phyloP scores from a whole-genome alignment of 495 filamentous ascomycete genomes.

The Lasiosphaeria miniovina region DNA sequence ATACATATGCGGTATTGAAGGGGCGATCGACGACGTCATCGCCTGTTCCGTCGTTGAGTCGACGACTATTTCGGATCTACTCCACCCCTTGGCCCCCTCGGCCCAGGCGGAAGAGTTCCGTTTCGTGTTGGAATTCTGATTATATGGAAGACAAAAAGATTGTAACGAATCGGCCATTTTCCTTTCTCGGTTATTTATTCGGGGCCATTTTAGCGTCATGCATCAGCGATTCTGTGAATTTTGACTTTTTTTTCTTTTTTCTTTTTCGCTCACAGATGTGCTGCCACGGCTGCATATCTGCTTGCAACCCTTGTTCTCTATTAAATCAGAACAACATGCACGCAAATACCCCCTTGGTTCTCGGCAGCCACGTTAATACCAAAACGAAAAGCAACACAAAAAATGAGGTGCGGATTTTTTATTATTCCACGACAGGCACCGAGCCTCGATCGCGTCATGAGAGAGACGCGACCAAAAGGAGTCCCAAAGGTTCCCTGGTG shows the following conservation, averaged over 20 bases:
- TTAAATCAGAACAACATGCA: slow-evolving; percentile 14
- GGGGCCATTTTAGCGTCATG: slow-evolving; percentile 38
- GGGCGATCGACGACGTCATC: slow-evolving; percentile 13
- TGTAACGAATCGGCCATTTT: slow-evolving; percentile 37
- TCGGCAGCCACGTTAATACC: slow-evolving; percentile 28
- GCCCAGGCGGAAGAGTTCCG: slow-evolving; percentile 6
- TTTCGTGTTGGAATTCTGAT: slow-evolving; percentile 35
- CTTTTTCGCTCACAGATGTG: slow-evolving; percentile 19
- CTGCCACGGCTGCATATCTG: slow-evolving; percentile 18
- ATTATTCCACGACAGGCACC: background rate
- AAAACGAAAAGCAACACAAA: slow-evolving; percentile 19
- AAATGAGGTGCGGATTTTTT: slow-evolving; percentile 16
- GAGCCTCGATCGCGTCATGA: slow-evolving; percentile 3
- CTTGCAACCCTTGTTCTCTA: slow-evolving; percentile 10
- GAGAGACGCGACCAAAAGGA: slow-evolving; percentile 16
- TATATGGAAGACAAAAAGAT: slow-evolving; percentile 40
- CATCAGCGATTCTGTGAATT: slow-evolving; percentile 37
- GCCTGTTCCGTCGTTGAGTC: slow-evolving; percentile 6
- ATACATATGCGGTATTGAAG: slow-evolving; percentile 36
- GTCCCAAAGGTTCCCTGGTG: background rate
- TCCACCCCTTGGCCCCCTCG: slow-evolving; percentile 13
- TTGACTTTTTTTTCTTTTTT: background rate
- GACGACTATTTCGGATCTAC: slow-evolving; percentile 18
- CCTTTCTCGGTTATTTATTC: slow-evolving; percentile 27
- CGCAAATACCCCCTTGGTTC: slow-evolving; percentile 23